Evolutionary conservation across 352 stramenopile genomes (phyloP).

Genomic region (Globisporangium alternatum): DNA sequence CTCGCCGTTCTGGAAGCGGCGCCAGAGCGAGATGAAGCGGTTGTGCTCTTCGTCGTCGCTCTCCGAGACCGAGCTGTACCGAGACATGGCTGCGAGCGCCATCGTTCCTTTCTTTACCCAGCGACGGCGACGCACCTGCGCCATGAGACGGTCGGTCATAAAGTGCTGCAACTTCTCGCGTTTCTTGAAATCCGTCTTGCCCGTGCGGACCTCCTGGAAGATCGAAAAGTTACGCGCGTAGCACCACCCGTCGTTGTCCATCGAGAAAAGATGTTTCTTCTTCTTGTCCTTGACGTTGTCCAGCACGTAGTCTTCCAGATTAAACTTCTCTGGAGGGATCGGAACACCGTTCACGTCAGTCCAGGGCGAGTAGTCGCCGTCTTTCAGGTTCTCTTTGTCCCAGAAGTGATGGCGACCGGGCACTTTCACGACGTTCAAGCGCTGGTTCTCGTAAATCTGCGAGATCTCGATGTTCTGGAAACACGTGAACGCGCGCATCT

Average conservation of each 20-base stretch:
- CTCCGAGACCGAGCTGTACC: constrained; percentile 55
- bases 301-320: constrained; percentile 75
- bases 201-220: constrained; percentile 82
- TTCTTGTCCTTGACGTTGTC: constrained; percentile 77
- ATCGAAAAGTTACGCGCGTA: constrained; percentile 87
- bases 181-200: constrained; percentile 72
- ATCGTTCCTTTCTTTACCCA: constrained; percentile 71
- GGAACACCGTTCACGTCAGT: constrained; percentile 85
- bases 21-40: constrained; percentile 67
- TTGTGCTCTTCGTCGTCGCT: constrained; percentile 72
- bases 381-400: constrained; percentile 73
- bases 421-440: constrained; percentile 77
- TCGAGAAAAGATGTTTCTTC: constrained; percentile 78
- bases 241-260: constrained; percentile 85
- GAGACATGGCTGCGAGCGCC: constrained; percentile 26
- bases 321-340: constrained; percentile 71
- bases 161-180: constrained; percentile 86
- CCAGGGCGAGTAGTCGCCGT: constrained; percentile 82
- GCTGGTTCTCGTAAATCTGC: constrained; percentile 88
- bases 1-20: constrained; percentile 56
- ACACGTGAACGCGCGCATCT: constrained; percentile 68
- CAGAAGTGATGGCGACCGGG: constrained; percentile 61
- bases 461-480: constrained; percentile 81
- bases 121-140: constrained; percentile 74
- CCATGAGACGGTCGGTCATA: constrained; percentile 79